Percentiles rank a stretch among this genome's conserved stretches.
These are phyloP conservation scores for Trichoderma pleuroti DNA, from an alignment of 2,329 filamentous ascomycete species.

Conservation along the genomic window DNA sequence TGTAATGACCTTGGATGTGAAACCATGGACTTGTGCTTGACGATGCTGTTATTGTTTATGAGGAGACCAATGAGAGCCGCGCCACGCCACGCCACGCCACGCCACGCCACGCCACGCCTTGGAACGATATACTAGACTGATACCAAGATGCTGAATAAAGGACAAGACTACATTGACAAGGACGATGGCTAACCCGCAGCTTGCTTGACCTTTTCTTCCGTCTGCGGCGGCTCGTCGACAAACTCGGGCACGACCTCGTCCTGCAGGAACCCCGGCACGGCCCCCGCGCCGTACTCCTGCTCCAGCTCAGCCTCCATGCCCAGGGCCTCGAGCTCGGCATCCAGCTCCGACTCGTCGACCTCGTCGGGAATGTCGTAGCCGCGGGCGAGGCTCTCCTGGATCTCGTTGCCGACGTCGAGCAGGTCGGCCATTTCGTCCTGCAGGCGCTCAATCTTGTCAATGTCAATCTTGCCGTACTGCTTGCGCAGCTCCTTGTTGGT, in stretches of 20 bases:
- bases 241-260: slow-evolving; percentile 86
- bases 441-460: slow-evolving; percentile 95
- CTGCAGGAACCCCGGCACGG: slow-evolving; percentile 80
- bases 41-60: background rate
- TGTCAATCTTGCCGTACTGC: slow-evolving; percentile 95
- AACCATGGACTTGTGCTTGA: background rate
- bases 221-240: slow-evolving; percentile 82
- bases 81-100: background rate
- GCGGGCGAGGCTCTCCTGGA: slow-evolving; percentile 87
- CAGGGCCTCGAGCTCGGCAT: slow-evolving; percentile 91
- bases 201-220: slow-evolving; percentile 74
- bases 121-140: background rate
- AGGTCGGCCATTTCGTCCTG: slow-evolving; percentile 99
- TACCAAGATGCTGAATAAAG: background rate
- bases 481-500: slow-evolving; percentile 89
- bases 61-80: background rate
- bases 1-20: background rate
- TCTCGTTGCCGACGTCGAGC: slow-evolving; percentile 97
- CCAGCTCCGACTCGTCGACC: slow-evolving; percentile 92
- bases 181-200: slow-evolving; percentile 51
- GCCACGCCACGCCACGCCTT: no score
- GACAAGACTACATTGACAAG: background rate
- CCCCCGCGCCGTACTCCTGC: slow-evolving; percentile 54
- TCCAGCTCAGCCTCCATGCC: slow-evolving; percentile 93
- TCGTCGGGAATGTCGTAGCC: slow-evolving; percentile 96